Percentiles rank a stretch among this genome's conserved stretches.
Conservation (phyloP, 768 basidiomycete species). For the Leccinum boreale region DNA sequence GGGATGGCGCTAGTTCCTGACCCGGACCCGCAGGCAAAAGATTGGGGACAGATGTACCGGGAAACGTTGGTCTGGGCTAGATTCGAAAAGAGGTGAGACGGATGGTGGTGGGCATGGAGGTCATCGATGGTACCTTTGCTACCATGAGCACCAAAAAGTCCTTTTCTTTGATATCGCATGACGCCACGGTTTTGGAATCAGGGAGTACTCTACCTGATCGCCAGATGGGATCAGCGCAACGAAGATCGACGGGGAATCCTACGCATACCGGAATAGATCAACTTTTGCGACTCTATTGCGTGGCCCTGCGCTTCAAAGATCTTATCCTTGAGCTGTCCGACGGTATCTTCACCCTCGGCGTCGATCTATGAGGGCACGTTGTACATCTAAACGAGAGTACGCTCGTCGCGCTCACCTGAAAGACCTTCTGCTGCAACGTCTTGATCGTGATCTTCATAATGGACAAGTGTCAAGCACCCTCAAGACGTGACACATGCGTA, state of each 20-base stretch:
- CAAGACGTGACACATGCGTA: slow-evolving; percentile 22
- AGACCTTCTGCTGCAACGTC: slow-evolving; percentile 91
- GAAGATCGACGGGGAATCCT: slow-evolving; percentile 7
- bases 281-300: slow-evolving; percentile 73
- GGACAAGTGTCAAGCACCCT: slow-evolving; percentile 19
- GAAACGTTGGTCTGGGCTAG: slow-evolving; percentile 53
- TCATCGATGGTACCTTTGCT: slow-evolving; percentile 64
- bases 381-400: background rate
- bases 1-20: slow-evolving; percentile 3
- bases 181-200: slow-evolving; percentile 84
- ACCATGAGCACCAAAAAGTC: slow-evolving; percentile 99
- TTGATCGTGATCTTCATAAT: slow-evolving; percentile 93
- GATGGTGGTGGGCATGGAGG: background rate
- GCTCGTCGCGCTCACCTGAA: slow-evolving; percentile 50
- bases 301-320: slow-evolving; percentile 76
- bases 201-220: slow-evolving; percentile 81
- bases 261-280: slow-evolving; percentile 85
- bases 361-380: slow-evolving; percentile 52
- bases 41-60: slow-evolving; percentile 20
- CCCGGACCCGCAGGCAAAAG: slow-evolving; percentile 19
- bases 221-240: background rate
- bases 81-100: slow-evolving; percentile 5
- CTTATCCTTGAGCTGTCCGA: slow-evolving; percentile 79
- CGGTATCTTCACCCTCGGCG: slow-evolving; percentile 69
- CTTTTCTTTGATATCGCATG: slow-evolving; percentile 94